These are phyloP conservation scores for Aureobasidium sp. DNA, from an alignment of 2,329 filamentous ascomycete species.

Conservation along the genomic window DNA sequence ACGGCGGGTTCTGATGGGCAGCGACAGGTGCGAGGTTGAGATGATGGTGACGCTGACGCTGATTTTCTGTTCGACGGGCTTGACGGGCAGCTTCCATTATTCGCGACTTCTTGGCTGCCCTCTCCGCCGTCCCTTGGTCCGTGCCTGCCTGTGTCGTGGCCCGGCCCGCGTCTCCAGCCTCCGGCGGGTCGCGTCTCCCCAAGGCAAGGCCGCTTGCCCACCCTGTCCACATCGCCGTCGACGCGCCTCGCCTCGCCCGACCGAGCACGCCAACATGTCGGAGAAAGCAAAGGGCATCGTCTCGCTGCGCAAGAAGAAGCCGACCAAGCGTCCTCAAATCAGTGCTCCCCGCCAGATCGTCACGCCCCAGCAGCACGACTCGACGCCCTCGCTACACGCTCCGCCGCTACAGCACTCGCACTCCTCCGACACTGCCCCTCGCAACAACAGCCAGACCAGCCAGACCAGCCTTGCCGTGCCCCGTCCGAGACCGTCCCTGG, in stretches of 20 bases:
- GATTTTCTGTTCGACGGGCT: too few species aligned
- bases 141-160: too few species aligned
- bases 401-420: neutral
- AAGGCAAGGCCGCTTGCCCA: neutral
- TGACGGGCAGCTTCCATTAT: too few species aligned
- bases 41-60: too few species aligned
- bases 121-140: neutral
- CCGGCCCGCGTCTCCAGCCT: too few species aligned
- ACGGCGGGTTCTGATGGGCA: neutral
- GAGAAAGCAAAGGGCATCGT: conserved; percentile 30
- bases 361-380: neutral
- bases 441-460: neutral
- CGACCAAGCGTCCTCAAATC: conserved; percentile 46
- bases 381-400: conserved; percentile 8
- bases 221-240: neutral
- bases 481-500: conserved; percentile 29
- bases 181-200: too few species aligned
- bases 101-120: neutral
- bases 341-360: conserved; percentile 50
- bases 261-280: conserved; percentile 30
- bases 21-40: neutral
- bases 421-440: neutral
- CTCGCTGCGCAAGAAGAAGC: conserved; percentile 55
- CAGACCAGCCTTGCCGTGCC: conserved; percentile 15
- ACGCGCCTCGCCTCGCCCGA: too few species aligned